Evolutionary conservation across 1,284 basidiomycete species (phyloP).

Genomic region (Schizopora paradoxa): DNA sequence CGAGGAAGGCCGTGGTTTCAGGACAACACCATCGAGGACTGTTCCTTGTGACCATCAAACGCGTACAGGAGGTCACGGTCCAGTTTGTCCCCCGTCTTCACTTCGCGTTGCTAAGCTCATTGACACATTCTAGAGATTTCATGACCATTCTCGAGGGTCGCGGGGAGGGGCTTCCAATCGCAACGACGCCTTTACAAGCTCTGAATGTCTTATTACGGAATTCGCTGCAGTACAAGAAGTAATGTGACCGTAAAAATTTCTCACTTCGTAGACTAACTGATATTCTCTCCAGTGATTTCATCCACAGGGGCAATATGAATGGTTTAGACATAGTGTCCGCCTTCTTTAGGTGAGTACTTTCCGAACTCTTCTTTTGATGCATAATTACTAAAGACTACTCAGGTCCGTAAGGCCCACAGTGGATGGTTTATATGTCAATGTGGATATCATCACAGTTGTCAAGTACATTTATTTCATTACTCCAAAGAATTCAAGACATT

Average conservation of each 20-base stretch:
- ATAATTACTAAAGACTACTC: no score
- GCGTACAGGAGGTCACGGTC: slow-evolving; percentile 4
- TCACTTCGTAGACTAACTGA: no score
- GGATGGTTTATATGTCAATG: slow-evolving; percentile 36
- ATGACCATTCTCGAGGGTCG: slow-evolving; percentile 1
- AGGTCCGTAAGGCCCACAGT: slow-evolving; percentile 42
- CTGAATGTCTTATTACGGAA: slow-evolving; percentile 27
- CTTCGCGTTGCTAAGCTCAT: no score
- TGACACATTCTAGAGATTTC: slow-evolving; percentile 14
- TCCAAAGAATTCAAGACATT: no score
- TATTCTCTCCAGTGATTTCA: slow-evolving; percentile 1
- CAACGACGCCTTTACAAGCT: slow-evolving; percentile 21
- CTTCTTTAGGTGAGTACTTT: slow-evolving; percentile 43
- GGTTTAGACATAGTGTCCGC: slow-evolving; percentile 44
- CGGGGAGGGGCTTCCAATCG: slow-evolving; percentile 1
- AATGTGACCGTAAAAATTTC: no score
- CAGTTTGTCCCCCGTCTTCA: not conserved
- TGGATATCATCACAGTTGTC: slow-evolving; percentile 41
- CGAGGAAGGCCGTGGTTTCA: not conserved
- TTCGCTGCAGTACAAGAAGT: no score
- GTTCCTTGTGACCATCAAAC: slow-evolving; percentile 6
- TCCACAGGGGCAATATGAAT: slow-evolving; percentile 18
- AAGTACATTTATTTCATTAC: no score
- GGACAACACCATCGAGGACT: slow-evolving; percentile 7
- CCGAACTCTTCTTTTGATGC: no score